A percentile compares a stretch with the other conserved stretches of the same genome.
Conservation (phyloP, 768 basidiomycete genomes). For the Tulasnella sp. region DNA sequence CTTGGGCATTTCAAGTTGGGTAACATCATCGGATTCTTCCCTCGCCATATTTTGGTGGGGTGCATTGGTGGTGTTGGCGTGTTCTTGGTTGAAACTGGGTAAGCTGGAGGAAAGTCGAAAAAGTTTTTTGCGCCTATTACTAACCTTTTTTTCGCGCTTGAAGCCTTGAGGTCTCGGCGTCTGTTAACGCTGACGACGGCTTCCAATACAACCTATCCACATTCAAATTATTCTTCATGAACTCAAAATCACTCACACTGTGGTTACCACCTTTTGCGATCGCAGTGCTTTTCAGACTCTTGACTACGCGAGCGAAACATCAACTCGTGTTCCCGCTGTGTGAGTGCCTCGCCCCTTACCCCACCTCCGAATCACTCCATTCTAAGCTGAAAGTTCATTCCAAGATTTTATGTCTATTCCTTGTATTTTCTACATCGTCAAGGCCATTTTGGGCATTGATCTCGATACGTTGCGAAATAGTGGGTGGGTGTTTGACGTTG, state of each 20-base stretch:
- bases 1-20: conserved; percentile 78
- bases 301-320: conserved; percentile 72
- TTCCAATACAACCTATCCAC: conserved; percentile 57
- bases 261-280: conserved; percentile 75
- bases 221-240: conserved; percentile 56
- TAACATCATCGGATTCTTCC: conserved; percentile 86
- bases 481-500: conserved; percentile 86
- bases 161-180: conserved; percentile 75
- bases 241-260: conserved; percentile 49
- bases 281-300: conserved; percentile 64
- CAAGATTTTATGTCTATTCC: conserved; percentile 76
- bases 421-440: conserved; percentile 69
- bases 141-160: neutral
- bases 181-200: conserved; percentile 63
- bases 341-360: conserved; percentile 36
- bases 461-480: conserved; percentile 45
- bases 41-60: conserved; percentile 94
- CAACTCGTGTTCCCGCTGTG: conserved; percentile 87
- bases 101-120: conserved; percentile 20
- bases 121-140: neutral
- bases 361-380: neutral
- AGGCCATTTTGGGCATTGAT: conserved; percentile 51
- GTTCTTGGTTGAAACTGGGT: conserved; percentile 88
- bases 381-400: neutral
- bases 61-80: conserved; percentile 93